Conservation (phyloP, 345 rosid genomes). For the Linum lewisii region DNA sequence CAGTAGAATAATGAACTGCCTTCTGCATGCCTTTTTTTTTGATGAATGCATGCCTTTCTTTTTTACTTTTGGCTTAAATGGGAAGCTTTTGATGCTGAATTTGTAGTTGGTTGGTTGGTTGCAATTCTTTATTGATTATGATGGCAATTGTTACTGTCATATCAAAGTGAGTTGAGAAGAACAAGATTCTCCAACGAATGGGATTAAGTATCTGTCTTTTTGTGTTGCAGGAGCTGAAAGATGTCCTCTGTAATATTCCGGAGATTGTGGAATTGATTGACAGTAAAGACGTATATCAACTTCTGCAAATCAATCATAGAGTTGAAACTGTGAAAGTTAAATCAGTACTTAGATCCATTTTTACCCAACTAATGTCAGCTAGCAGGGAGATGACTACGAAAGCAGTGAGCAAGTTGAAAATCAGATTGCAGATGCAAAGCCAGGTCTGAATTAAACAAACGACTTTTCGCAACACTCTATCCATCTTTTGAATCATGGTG, state of each 20-base stretch:
- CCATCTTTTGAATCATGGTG: background rate
- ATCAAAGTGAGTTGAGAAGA: background rate
- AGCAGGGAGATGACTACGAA: conserved; percentile 49
- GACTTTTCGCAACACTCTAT: background rate
- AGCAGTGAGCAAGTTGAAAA: conserved; percentile 48
- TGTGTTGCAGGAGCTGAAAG: conserved; percentile 67
- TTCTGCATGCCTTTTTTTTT: background rate
- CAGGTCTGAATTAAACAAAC: conserved; percentile 29
- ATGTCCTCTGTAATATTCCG: conserved; percentile 58
- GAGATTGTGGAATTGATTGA: conserved; percentile 82
- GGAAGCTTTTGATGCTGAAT: background rate
- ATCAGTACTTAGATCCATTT: conserved; percentile 51
- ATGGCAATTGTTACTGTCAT: background rate
- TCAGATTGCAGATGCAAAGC: conserved; percentile 52
- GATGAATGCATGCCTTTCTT: too few species aligned
- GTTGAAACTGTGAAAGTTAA: conserved; percentile 46
- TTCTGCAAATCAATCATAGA: conserved; percentile 34
- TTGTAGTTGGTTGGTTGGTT: too few species aligned
- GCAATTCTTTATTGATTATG: too few species aligned
- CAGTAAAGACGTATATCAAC: conserved; percentile 37
- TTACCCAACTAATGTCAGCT: conserved; percentile 76
- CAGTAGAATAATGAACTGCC: background rate
- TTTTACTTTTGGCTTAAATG: background rate
- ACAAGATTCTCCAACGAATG: background rate
- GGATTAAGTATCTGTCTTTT: conserved; percentile 1